These are phyloP conservation scores for Metarhizium robertsii DNA, from an alignment of 2,329 filamentous ascomycete genomes.

Conservation along the genomic window DNA sequence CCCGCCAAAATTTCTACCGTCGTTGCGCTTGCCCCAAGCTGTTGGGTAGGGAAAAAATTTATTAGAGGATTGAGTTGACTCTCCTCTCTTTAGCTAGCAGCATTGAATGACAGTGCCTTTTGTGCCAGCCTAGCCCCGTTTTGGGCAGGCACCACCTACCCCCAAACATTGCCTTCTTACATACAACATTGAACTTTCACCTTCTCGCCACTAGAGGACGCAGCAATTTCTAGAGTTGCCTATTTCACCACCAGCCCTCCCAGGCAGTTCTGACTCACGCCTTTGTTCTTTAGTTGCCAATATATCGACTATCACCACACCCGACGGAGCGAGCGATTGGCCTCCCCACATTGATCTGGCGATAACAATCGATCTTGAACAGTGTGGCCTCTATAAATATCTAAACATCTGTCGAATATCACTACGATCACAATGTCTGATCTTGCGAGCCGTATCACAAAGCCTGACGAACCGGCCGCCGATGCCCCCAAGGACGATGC, in stretches of 20 bases:
- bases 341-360: neutral
- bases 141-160: too few species aligned
- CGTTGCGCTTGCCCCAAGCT: neutral
- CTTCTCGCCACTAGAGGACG: neutral
- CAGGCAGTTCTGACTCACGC: neutral
- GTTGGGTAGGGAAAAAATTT: too few species aligned
- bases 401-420: neutral
- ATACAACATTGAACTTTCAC: neutral
- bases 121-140: too few species aligned
- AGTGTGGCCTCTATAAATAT: neutral
- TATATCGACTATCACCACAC: neutral
- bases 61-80: too few species aligned
- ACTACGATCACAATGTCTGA: constrained; percentile 3
- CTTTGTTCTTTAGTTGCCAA: too few species aligned
- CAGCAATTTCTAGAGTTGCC: neutral
- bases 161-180: too few species aligned
- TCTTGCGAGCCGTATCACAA: constrained; percentile 7
- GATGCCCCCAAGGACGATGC: neutral
- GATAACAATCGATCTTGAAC: neutral
- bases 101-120: too few species aligned
- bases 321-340: neutral
- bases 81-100: too few species aligned
- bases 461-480: neutral
- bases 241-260: neutral
- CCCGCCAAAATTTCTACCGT: neutral